These are phyloP conservation scores for Ophiosphaerella korrae DNA, from an alignment of 2,329 filamentous ascomycete species.

Conservation along the genomic window DNA sequence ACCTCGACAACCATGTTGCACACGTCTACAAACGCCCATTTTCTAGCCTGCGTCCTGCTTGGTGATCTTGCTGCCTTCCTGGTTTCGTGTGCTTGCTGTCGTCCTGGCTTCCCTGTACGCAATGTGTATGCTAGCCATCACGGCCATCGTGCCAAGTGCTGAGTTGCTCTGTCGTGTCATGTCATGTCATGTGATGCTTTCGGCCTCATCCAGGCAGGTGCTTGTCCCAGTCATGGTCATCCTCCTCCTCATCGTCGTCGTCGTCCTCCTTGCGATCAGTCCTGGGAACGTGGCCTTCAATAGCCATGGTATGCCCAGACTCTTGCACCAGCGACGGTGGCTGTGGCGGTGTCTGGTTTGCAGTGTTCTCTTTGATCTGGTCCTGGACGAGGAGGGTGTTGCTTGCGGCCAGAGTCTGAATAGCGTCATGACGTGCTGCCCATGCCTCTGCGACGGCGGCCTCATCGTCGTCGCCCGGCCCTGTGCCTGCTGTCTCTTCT, in stretches of 20 bases:
- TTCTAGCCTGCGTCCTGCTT: background rate
- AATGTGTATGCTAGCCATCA: background rate
- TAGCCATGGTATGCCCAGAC: constrained; percentile 39
- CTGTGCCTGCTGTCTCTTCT: constrained; percentile 11
- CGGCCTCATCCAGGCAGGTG: constrained; percentile 31
- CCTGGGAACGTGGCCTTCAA: constrained; percentile 46
- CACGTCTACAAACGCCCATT: background rate
- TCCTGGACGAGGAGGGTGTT: constrained; percentile 40
- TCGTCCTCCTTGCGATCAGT: constrained; percentile 23
- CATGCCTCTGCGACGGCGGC: constrained; percentile 40
- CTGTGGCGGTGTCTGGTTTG: constrained; percentile 26
- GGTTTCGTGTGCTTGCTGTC: no score
- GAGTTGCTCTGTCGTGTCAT: background rate
- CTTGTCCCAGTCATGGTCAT: constrained; percentile 44
- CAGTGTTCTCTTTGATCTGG: constrained; percentile 36
- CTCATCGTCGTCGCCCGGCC: constrained; percentile 30
- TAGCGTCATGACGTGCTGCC: constrained; percentile 41
- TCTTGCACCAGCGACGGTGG: constrained; percentile 29
- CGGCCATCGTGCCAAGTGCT: background rate
- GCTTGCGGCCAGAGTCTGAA: constrained; percentile 47
- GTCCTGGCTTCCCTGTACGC: no score
- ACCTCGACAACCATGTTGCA: background rate
- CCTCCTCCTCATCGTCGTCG: constrained; percentile 28
- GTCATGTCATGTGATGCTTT: no score
- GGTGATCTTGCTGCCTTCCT: no score